Evolutionary conservation across 139 green algal genomes (phyloP), one percentile per base, ranked within the genome.

Genomic region (Haematococcus lacustris): DNA sequence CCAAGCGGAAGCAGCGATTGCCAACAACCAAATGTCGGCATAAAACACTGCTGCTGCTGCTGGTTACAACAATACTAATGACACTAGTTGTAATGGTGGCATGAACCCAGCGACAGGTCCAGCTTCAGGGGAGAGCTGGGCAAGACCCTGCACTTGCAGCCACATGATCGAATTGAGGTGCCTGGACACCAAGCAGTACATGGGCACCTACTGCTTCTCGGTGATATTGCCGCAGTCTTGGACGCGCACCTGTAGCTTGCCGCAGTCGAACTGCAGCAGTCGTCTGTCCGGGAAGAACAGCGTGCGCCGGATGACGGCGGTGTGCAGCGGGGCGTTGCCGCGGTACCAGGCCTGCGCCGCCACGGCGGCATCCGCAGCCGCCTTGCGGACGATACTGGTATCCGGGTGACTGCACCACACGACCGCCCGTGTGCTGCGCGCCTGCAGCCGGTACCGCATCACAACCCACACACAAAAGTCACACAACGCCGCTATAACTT

Each of bases 281-380:
- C 89, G 84, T 1, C 87, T 66, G 81, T 99, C 95, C 0, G 95
- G 95, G 81, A 99, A 98, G 87, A 97, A 98, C 6, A 98, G 84
- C 79, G 94, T 89, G 26, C 80, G 78, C 3, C 94, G 86, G 32
- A 96, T 81, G 23, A 86, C 38, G 23, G 89, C 80, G 0, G 86
- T 85, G 59, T 91, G 88, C 70, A 98, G 80, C 21, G 89, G 69
- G 0, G 7, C 82, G 1, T 38, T 84, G 64, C 71, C 76, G 32
- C 2, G 50, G 38, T 50, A 68, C 53, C 70, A 90, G 70, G 71
- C 66, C 25, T 66, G 38, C 26, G 40, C 25, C 43, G 39, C 63
- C 37, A 51, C 3, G 40, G 33, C 80, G 91, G 75, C 76, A 28
- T 35, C 51, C 21, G 71, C 64, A 9, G 74, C 80, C 30, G 79